A percentile compares a stretch with the other conserved stretches of the same genome.
Conservation (phyloP, 2,329 filamentous ascomycete genomes). For the Sarocladium kiliense region DNA sequence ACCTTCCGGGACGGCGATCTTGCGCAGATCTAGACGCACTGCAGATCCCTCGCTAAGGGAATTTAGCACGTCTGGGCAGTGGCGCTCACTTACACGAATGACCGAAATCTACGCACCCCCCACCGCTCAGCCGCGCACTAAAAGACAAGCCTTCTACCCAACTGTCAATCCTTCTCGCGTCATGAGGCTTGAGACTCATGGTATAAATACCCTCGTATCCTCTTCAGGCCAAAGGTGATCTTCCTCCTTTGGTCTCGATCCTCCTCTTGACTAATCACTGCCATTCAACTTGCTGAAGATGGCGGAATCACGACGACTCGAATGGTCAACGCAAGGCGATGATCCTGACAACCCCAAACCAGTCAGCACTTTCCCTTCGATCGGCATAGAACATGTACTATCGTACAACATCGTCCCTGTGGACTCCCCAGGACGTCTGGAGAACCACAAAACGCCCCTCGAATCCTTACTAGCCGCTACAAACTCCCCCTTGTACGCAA, state of each 20-base stretch:
- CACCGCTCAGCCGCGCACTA: neutral
- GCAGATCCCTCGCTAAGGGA: neutral
- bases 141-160: neutral
- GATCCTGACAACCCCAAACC: constrained; percentile 1
- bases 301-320: neutral
- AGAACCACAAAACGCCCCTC: neutral
- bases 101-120: neutral
- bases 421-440: neutral
- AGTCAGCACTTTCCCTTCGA: neutral
- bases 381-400: neutral
- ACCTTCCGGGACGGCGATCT: neutral
- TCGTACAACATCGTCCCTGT: neutral
- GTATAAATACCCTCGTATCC: neutral
- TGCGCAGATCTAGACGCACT: neutral
- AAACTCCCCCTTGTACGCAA: neutral
- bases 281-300: neutral
- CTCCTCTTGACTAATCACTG: neutral
- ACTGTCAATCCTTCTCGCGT: neutral
- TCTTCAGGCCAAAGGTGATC: neutral
- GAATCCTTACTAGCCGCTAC: neutral
- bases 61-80: neutral
- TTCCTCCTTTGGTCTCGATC: neutral
- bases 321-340: constrained; percentile 3
- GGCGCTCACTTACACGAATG: constrained; percentile 1
- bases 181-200: neutral